phyloP scores from a whole-genome alignment of 2,329 filamentous ascomycete genomes.

The Apiospora kogelbergensis region DNA sequence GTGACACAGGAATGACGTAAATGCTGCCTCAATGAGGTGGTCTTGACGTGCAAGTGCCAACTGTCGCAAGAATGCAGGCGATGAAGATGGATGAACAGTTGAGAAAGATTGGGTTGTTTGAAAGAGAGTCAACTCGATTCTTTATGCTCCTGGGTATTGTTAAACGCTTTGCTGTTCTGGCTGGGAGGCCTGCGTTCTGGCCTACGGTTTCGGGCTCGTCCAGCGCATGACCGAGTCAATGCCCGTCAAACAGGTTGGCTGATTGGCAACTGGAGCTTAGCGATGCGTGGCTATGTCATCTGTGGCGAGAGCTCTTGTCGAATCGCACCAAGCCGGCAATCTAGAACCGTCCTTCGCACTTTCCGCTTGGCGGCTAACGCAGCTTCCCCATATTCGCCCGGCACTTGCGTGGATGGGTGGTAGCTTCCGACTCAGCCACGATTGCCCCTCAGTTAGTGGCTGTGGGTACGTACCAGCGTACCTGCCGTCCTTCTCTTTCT shows the following conservation, averaged over 20 bases:
- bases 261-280: background rate
- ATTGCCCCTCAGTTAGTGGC: background rate
- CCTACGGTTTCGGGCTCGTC: background rate
- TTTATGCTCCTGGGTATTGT: background rate
- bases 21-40: background rate
- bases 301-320: background rate
- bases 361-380: background rate
- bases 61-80: background rate
- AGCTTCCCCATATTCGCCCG: background rate
- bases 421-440: background rate
- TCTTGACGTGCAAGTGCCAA: background rate
- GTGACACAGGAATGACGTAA: background rate
- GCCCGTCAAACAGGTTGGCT: background rate
- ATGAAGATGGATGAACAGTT: background rate
- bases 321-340: background rate
- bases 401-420: background rate
- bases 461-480: too few species aligned
- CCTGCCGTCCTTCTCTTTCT: background rate
- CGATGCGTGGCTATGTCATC: conserved; percentile 8
- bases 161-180: conserved; percentile 1
- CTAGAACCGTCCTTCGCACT: background rate
- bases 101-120: background rate
- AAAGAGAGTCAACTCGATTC: background rate
- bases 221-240: background rate
- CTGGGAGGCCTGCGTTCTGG: conserved; percentile 1